Conservation (phyloP, 1,139 yeast species). For the Hyphopichia khmerensis region DNA sequence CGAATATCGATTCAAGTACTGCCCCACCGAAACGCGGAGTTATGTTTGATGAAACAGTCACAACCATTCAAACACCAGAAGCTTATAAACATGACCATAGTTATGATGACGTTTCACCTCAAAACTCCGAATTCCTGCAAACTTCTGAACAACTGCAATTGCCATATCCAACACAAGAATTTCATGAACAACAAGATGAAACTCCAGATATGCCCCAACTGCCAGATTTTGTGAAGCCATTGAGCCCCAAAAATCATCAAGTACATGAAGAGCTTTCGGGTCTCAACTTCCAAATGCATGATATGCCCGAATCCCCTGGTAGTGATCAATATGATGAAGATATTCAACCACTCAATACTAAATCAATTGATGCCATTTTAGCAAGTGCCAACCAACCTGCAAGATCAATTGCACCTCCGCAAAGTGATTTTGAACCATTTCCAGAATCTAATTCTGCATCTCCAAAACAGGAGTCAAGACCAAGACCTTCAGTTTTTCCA, state of each 20-base stretch:
- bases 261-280: constrained; percentile 30
- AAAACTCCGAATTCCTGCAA: neutral
- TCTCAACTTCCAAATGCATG: constrained; percentile 17
- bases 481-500: constrained; percentile 26
- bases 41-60: constrained; percentile 1
- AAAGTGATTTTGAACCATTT: constrained; percentile 10
- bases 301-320: constrained; percentile 2
- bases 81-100: neutral
- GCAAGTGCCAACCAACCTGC: constrained; percentile 7
- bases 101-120: neutral
- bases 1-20: neutral
- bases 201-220: constrained; percentile 12
- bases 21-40: constrained; percentile 3
- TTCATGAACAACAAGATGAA: constrained; percentile 1
- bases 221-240: constrained; percentile 16
- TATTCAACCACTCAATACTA: constrained; percentile 4
- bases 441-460: constrained; percentile 8
- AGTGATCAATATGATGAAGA: constrained; percentile 1
- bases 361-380: constrained; percentile 10
- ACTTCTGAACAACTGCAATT: neutral
- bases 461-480: neutral
- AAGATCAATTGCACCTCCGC: constrained; percentile 3
- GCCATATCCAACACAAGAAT: constrained; percentile 1
- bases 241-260: constrained; percentile 32
- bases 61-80: constrained; percentile 1